Base-by-base conservation (phyloP, 371 early-diverging fungal genomes). In the Cokeromyces recurvatus region DNA sequence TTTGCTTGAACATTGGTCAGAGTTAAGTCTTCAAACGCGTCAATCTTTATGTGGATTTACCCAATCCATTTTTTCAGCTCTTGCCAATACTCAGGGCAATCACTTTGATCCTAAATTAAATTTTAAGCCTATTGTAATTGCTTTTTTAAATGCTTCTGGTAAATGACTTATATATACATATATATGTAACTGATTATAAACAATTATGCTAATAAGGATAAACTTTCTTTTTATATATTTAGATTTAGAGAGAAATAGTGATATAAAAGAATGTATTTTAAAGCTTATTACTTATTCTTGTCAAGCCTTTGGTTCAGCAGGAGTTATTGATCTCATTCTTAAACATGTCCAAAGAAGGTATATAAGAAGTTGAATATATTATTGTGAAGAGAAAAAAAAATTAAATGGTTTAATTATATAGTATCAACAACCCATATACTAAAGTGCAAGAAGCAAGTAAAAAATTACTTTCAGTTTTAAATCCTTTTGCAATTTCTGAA, bases 401-500 rank as follows among this genome's bases (percentile, higher is more conserved):
- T n/a, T n/a, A n/a, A n/a, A 16, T 20, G 6, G 25, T 21, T 32
- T 15, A 2, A 12, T n/a, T 8, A 11, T 15, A 19, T 46, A 70
- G 71, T 6, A 45, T 70, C 20, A 56, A 58, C 23, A 49, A 58
- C 38, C 48, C 64, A 7, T 27, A 49, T 20, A n/a, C 20, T 11
- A 38, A 36, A 3, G 46, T 64, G 3, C 63, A 58, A 25, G n/a
- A 22, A 9, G 52, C 59, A 14, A 59, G 62, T 16, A 53, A 46
- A 38, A 55, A 63, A 1, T 34, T 70, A 12, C 22, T 66, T 6
- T 37, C 41, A 16, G 25, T 41, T 3, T 46, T 65, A 1, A 68
- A 65, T 37, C 61, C 63, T 2, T 68, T 68, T 32, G 32, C 58
- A 29, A 43, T 55, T 15, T 53, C 56, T 19, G 60, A 62, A 38